These are phyloP conservation scores for Clavispora santaluciae DNA, from an alignment of 805 yeast species.

Conservation along the genomic window DNA sequence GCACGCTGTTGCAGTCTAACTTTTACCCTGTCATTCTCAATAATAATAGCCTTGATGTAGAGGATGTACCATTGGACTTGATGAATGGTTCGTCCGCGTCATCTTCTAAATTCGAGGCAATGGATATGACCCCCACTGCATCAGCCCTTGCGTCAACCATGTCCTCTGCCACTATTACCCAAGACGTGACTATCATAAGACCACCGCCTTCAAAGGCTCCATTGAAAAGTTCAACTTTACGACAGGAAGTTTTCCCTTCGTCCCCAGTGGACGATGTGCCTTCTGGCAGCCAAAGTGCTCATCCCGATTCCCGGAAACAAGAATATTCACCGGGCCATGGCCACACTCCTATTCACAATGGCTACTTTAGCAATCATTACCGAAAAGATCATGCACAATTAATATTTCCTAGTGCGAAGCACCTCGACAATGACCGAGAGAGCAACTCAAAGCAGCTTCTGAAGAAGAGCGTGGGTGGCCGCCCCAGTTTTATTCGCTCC, in stretches of 20 bases:
- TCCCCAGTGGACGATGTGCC: background rate
- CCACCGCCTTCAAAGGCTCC: slow-evolving; percentile 5
- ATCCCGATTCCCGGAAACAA: background rate
- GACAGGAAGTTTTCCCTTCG: slow-evolving; percentile 9
- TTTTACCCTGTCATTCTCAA: slow-evolving; percentile 27
- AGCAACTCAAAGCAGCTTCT: slow-evolving; percentile 17
- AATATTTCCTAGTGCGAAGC: slow-evolving; percentile 40
- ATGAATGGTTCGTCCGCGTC: slow-evolving; percentile 17
- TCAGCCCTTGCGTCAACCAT: background rate
- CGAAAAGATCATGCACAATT: slow-evolving; percentile 38
- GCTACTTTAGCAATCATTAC: slow-evolving; percentile 42
- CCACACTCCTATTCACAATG: slow-evolving; percentile 1
- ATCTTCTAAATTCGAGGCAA: background rate
- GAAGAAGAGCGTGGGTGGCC: slow-evolving; percentile 8
- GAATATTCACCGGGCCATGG: background rate
- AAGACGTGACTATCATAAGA: slow-evolving; percentile 7
- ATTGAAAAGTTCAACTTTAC: slow-evolving; percentile 12
- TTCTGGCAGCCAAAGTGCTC: background rate
- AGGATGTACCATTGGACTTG: slow-evolving; percentile 39
- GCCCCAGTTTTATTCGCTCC: slow-evolving; percentile 30
- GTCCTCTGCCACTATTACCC: slow-evolving; percentile 2
- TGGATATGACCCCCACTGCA: slow-evolving; percentile 1
- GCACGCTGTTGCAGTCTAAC: slow-evolving; percentile 9
- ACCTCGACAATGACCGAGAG: slow-evolving; percentile 32
- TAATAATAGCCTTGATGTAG: slow-evolving; percentile 29